Evolutionary conservation across 768 basidiomycete genomes (phyloP).

Genomic region (Amanita phalloides): DNA sequence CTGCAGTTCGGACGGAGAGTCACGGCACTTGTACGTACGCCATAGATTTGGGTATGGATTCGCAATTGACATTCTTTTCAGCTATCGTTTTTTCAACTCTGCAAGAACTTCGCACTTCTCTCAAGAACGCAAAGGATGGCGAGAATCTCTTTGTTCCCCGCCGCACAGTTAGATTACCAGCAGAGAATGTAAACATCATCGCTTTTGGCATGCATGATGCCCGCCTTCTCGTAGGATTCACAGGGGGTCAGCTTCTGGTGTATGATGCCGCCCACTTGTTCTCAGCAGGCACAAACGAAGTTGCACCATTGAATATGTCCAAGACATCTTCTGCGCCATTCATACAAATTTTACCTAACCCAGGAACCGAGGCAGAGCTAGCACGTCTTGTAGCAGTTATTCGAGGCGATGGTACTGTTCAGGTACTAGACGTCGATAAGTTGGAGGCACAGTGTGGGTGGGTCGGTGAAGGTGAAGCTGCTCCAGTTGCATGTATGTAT

Average conservation of each 20-base stretch:
- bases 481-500: conserved; percentile 48
- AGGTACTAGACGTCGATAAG: conserved; percentile 43
- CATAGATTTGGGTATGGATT: not conserved
- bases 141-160: conserved; percentile 36
- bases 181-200: conserved; percentile 40
- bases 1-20: conserved; percentile 31
- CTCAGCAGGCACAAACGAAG: conserved; percentile 27
- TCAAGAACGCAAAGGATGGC: conserved; percentile 30
- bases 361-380: conserved; percentile 39
- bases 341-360: conserved; percentile 54
- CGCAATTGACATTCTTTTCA: conserved; percentile 15
- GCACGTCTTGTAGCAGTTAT: conserved; percentile 52
- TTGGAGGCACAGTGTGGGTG: conserved; percentile 48
- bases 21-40: conserved; percentile 13
- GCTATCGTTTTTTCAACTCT: conserved; percentile 56
- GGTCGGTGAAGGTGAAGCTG: conserved; percentile 33
- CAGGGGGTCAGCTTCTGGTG: conserved; percentile 47
- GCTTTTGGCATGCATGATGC: conserved; percentile 50
- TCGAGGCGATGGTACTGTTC: conserved; percentile 34
- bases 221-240: conserved; percentile 46
- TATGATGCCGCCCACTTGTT: conserved; percentile 48
- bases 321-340: conserved; percentile 32
- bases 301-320: conserved; percentile 40
- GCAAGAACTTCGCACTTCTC: conserved; percentile 44
- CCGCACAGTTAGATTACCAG: conserved; percentile 32